Evolutionary conservation across 768 basidiomycete species (phyloP), one percentile per base, ranked within the genome.

Genomic region (Pisolithus tinctorius): DNA sequence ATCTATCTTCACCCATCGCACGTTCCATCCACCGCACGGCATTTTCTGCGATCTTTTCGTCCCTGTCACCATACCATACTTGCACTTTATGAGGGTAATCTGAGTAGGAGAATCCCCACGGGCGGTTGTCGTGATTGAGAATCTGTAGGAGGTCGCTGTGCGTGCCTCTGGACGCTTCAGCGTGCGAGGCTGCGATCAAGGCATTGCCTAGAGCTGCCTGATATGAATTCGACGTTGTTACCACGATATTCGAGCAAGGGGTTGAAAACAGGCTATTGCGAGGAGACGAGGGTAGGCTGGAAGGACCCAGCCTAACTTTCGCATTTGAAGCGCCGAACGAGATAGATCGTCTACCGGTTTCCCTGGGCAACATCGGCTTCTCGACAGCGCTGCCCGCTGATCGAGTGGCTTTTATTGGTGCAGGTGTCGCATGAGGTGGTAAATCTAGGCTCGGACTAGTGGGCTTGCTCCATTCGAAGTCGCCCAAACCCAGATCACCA

Each of bases 11-110:
- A 17, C 82, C 79, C 87, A 93, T 89, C 34, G 79, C 81, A 55
- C 79, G 81, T 67, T 93, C 89, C 88, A 93, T 89, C 91, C 92
- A 95, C 58, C 87, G 71, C 38, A 98, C 85, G 42, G 91, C 88
- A 58, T 86, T 84, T 65, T 95, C 87, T 31, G 86, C 85, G 54
- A 99, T 95, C 71, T 86, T 87, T 69, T 97, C 95, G 66, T 99
- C 95, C 56, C 77, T 80, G 58, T 93, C 88, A 3, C 95, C 95
- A 57, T 93, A 93, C 92, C 92, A 97, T 38, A 99, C 83, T 40
- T 80, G 81, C 43, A 90, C 86, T 27, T 70, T 74, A 60, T 87
- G 84, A 13, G 81, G 81, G 57, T 94, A 88, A 20, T 88, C 78
- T 14, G 78, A 66, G 63, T 97, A 97, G 9, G 84, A 84, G 70